phyloP scores from a whole-genome alignment of 2,329 filamentous ascomycete species.

The Myriangium duriaei region DNA sequence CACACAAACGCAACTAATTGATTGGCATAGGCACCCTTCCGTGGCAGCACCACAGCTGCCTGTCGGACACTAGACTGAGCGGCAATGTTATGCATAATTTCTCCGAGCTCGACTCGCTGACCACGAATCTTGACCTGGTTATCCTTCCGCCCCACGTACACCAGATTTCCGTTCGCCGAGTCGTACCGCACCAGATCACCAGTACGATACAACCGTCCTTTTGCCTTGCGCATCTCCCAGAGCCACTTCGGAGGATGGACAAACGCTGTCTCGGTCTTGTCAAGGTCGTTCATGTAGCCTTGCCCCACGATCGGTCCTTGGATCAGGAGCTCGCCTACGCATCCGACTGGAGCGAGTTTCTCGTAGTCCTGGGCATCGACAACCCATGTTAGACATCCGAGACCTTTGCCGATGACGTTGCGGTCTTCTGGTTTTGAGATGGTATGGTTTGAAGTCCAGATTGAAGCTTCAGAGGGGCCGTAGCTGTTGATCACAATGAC shows the following conservation, averaged over 20 bases:
- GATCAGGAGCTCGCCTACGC: conserved; percentile 31
- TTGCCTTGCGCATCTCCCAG: conserved; percentile 6
- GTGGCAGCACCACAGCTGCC: conserved; percentile 32
- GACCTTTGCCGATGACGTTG: conserved; percentile 13
- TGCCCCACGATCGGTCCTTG: conserved; percentile 31
- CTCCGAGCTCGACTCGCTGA: conserved; percentile 15
- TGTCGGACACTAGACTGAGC: conserved; percentile 41
- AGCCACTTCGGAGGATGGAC: conserved; percentile 11
- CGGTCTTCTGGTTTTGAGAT: conserved; percentile 11
- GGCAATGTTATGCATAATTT: conserved; percentile 22
- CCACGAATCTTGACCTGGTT: conserved; percentile 16
- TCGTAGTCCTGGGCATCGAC: conserved; percentile 18
- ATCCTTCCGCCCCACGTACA: conserved; percentile 48
- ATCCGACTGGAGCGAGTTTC: conserved; percentile 27
- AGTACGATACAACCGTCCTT: conserved; percentile 34
- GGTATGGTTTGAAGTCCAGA: conserved; percentile 13
- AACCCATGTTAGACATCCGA: conserved; percentile 18
- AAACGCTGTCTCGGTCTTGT: conserved; percentile 20
- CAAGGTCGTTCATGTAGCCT: conserved; percentile 27
- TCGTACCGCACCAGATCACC: conserved; percentile 52
- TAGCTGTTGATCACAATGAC: conserved; percentile 1
- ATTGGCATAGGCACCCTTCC: neutral
- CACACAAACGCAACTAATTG: conserved; percentile 1
- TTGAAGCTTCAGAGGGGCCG: conserved; percentile 7
- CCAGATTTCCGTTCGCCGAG: conserved; percentile 57